Conservation (phyloP, 2,329 filamentous ascomycete genomes). For the Phyllosticta ampelicida region DNA sequence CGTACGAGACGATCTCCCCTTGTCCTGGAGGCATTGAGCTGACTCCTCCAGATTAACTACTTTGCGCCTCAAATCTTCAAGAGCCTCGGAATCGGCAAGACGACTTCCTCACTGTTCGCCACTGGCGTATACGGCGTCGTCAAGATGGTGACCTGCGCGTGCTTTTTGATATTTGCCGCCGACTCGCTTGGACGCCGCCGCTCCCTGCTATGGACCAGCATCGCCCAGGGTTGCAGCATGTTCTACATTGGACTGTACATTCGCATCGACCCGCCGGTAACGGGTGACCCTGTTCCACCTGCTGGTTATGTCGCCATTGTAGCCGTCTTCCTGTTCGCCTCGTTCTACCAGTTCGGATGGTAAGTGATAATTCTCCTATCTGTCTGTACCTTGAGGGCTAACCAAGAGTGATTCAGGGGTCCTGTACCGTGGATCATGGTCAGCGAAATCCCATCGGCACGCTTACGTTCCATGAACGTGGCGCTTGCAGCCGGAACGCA, state of each 20-base stretch:
- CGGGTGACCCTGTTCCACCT: conserved; percentile 44
- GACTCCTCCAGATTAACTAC: conserved; percentile 38
- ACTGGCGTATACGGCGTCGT: conserved; percentile 65
- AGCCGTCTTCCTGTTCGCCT: conserved; percentile 62
- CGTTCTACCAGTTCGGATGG: conserved; percentile 53
- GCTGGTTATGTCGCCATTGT: conserved; percentile 61
- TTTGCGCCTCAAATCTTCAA: conserved; percentile 61
- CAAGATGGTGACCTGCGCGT: conserved; percentile 53
- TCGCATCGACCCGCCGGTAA: conserved; percentile 47
- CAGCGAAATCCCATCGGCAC: conserved; percentile 57
- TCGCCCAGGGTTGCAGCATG: conserved; percentile 52
- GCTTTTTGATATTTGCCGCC: conserved; percentile 56
- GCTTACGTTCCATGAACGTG: conserved; percentile 56
- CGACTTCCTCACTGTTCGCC: conserved; percentile 53
- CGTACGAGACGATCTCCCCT: conserved; percentile 13
- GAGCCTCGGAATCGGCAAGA: conserved; percentile 50
- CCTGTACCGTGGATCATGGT: conserved; percentile 64
- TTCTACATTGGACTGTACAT: conserved; percentile 64
- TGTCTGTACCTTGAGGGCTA: conserved; percentile 34
- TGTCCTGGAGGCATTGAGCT: background rate
- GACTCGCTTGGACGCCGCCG: conserved; percentile 58
- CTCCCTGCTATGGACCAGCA: conserved; percentile 53
- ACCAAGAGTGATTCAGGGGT: conserved; percentile 31
- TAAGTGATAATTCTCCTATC: background rate
- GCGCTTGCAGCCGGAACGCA: conserved; percentile 58